Conservation (phyloP, 495 filamentous ascomycete genomes). For the Copromyces sp. region DNA sequence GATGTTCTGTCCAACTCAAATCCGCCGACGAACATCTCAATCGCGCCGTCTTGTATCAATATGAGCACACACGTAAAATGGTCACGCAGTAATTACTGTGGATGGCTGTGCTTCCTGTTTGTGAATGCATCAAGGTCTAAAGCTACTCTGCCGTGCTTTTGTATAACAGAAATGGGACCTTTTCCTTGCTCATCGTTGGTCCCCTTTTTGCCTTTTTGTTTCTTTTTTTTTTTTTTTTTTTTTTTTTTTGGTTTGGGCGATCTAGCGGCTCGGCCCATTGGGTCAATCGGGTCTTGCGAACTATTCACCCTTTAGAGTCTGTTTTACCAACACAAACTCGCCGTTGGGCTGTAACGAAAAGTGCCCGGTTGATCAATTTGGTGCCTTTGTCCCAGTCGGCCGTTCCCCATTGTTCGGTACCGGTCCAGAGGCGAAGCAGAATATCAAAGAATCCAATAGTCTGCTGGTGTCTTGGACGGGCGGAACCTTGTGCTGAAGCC, state of each 20-base stretch:
- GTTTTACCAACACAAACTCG: background rate
- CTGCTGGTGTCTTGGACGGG: background rate
- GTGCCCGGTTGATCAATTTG: background rate
- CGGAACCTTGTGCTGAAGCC: background rate
- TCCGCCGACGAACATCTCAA: background rate
- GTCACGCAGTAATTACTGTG: background rate
- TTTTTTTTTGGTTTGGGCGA: background rate
- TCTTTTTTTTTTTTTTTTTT: too few species aligned
- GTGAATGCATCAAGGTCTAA: background rate
- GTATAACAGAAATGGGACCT: background rate
- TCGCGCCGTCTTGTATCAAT: background rate
- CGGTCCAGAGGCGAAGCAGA: background rate
- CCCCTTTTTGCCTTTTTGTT: background rate
- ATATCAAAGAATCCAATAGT: background rate
- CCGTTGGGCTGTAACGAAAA: background rate
- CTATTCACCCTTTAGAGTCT: background rate
- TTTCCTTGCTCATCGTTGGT: background rate
- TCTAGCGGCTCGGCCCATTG: background rate
- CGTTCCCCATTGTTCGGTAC: background rate
- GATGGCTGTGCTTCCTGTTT: background rate
- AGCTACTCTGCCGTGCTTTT: background rate
- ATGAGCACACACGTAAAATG: background rate
- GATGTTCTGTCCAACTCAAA: background rate
- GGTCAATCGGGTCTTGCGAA: background rate
- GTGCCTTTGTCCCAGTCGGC: background rate